These are phyloP conservation scores for Aureobasidium zeae DNA, from an alignment of 2,329 filamentous ascomycete species.

Conservation along the genomic window DNA sequence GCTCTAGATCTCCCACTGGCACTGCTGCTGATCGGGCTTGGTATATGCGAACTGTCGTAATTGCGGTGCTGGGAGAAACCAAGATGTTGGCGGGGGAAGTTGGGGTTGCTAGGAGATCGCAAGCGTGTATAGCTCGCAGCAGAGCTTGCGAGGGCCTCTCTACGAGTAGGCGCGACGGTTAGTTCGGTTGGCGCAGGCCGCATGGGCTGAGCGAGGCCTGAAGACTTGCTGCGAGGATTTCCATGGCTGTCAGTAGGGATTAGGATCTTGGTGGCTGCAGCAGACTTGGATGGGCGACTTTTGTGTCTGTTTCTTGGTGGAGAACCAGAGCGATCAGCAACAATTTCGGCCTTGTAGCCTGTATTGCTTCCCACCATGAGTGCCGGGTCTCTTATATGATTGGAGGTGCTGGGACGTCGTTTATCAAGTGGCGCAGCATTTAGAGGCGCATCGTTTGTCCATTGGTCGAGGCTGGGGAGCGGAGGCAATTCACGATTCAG, in stretches of 20 bases:
- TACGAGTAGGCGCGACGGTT: background rate
- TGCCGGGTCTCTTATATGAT: background rate
- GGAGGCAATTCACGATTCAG: slow-evolving; percentile 41
- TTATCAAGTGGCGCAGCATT: too few relatives aligned
- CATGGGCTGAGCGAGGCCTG: background rate
- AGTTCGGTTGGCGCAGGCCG: background rate
- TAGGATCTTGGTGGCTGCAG: background rate
- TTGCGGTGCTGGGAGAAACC: slow-evolving; percentile 13
- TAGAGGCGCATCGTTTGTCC: too few relatives aligned
- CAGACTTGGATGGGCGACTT: slow-evolving; percentile 17
- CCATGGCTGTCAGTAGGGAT: slow-evolving; percentile 9
- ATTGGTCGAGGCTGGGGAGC: slow-evolving; percentile 37
- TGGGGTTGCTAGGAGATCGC: slow-evolving; percentile 5
- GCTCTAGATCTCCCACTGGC: background rate
- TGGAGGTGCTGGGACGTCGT: too few relatives aligned
- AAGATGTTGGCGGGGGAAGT: background rate
- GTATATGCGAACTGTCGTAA: slow-evolving; percentile 11
- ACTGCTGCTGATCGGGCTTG: slow-evolving; percentile 1
- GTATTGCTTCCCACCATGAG: slow-evolving; percentile 13
- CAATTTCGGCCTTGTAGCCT: slow-evolving; percentile 18
- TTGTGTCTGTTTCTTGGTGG: slow-evolving; percentile 19
- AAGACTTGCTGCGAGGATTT: slow-evolving; percentile 13
- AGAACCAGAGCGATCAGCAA: slow-evolving; percentile 20
- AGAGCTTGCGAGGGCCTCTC: background rate
- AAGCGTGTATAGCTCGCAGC: background rate